Evolutionary conservation across 805 yeast species (phyloP), one percentile per base, ranked within the genome.

Genomic region (Metschnikowia similis): DNA sequence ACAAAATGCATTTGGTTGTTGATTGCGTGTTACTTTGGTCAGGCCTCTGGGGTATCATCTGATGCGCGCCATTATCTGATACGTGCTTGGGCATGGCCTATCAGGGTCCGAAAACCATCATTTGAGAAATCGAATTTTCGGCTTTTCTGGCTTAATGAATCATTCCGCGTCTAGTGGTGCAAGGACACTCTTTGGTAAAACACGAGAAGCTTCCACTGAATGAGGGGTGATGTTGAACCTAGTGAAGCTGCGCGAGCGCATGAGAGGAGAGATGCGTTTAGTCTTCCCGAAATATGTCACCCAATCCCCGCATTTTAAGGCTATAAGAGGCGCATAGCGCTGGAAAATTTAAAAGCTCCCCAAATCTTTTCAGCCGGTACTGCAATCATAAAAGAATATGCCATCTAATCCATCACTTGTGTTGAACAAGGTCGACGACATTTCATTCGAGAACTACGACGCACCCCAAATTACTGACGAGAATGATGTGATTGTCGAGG

Each of bases 401-500:
- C 60, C 64, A 54, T 51, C 64, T 35, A 75, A 75, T 56, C 77
- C 76, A 14, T 75, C 88, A 45, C 74, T 87, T 52, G 91, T 89
- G 8, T 72, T 89, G 41, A 77, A 81, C 59, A 77, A 80, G 61
- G 72, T 82, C 53, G 82, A 82, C 58, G 80, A 81, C 47, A 85
- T 89, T 57, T 70, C 72, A 32, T 77, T 82, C 53, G 92, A 87
- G 67, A 77, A 82, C 46, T 78, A 85, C 56, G 86, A 87, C 2
- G 73, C 83, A 29, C 96, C 96, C 6, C 67, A 69, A 54, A 69
- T 87, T 51, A 60, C 64, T 10, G 84, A 83, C 53, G 83, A 86
- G 35, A 81, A 81, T 56, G 84, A 80, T 50, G 96, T 89, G 37
- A 79, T 84, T 58, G 78, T 89, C 27, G 84, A 81, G 46, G 83